Conservation (phyloP, 2,329 filamentous ascomycete species). For the Pseudogymnoascus destructans region DNA sequence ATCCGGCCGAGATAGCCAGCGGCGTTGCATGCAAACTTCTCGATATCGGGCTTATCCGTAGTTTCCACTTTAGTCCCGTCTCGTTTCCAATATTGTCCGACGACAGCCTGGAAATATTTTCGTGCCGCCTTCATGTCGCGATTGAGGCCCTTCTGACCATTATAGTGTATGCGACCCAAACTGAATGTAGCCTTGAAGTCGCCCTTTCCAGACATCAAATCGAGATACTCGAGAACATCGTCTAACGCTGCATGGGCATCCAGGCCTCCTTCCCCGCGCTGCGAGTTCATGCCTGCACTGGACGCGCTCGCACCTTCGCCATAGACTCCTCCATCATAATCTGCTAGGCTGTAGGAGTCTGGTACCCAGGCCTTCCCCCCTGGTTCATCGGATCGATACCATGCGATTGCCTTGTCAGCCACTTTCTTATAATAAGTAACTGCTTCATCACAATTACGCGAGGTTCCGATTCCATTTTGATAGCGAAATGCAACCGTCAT, state of each 20-base stretch:
- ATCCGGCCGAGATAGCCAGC: slow-evolving; percentile 60
- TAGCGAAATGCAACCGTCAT: slow-evolving; percentile 89
- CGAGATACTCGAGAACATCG: slow-evolving; percentile 83
- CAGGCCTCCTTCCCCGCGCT: slow-evolving; percentile 57
- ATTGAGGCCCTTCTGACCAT: slow-evolving; percentile 48
- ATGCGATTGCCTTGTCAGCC: slow-evolving; percentile 81
- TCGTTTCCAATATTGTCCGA: slow-evolving; percentile 54
- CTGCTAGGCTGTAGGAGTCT: slow-evolving; percentile 75
- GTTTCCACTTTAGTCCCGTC: slow-evolving; percentile 43
- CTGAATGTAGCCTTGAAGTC: slow-evolving; percentile 57
- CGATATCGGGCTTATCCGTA: slow-evolving; percentile 43
- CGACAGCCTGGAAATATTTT: slow-evolving; percentile 54
- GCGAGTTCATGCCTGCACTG: slow-evolving; percentile 73
- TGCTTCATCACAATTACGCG: slow-evolving; percentile 74
- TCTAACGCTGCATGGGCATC: slow-evolving; percentile 78
- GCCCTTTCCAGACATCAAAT: slow-evolving; percentile 61
- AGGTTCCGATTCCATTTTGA: slow-evolving; percentile 70
- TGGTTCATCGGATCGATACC: slow-evolving; percentile 79
- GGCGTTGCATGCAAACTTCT: slow-evolving; percentile 53
- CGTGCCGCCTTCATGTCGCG: slow-evolving; percentile 51
- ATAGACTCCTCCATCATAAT: slow-evolving; percentile 84
- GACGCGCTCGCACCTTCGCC: slow-evolving; percentile 87
- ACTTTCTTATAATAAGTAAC: slow-evolving; percentile 84
- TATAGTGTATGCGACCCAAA: slow-evolving; percentile 56
- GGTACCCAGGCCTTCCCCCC: slow-evolving; percentile 67